A percentile compares a stretch with the other conserved stretches of the same genome.
phyloP scores from a whole-genome alignment of 1,284 basidiomycete genomes.

The Apiotrichum laibachii region DNA sequence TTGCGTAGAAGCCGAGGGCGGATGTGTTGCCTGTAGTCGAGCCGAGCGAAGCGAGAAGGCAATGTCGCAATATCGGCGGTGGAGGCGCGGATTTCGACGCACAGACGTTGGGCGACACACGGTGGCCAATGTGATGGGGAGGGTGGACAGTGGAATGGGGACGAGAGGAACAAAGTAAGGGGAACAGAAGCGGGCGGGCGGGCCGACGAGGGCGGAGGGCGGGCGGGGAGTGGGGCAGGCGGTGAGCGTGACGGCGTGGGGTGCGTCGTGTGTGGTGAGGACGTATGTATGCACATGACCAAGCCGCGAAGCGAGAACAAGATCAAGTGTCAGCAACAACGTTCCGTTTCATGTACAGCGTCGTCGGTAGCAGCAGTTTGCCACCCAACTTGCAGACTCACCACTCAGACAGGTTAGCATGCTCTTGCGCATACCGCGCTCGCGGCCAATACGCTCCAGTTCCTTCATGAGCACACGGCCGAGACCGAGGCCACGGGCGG shows the following conservation, averaged over 20 bases:
- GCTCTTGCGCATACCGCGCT: slow-evolving; percentile 39
- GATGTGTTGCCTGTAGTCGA: slow-evolving; percentile 29
- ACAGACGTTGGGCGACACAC: no score
- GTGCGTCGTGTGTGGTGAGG: no score
- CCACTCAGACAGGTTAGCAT: slow-evolving; percentile 49
- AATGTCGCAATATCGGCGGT: no score
- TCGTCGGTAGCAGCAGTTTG: no score
- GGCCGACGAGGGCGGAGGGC: neutral
- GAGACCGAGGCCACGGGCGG: slow-evolving; percentile 30
- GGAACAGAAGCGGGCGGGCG: neutral
- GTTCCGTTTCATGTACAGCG: neutral
- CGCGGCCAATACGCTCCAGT: slow-evolving; percentile 36
- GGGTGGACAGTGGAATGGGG: neutral
- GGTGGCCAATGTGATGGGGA: neutral
- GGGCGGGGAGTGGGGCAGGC: neutral
- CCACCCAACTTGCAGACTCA: slow-evolving; percentile 18
- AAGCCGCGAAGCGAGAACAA: neutral
- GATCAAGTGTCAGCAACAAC: neutral
- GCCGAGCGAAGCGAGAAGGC: slow-evolving; percentile 4
- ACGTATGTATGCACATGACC: neutral
- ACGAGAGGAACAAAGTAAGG: neutral
- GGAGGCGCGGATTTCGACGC: no score
- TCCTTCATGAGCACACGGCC: slow-evolving; percentile 33
- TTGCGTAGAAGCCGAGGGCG: slow-evolving; percentile 38
- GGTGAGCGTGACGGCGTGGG: neutral